Base-by-base conservation (phyloP, 306 rosid genomes). In the Corylus avellana region DNA sequence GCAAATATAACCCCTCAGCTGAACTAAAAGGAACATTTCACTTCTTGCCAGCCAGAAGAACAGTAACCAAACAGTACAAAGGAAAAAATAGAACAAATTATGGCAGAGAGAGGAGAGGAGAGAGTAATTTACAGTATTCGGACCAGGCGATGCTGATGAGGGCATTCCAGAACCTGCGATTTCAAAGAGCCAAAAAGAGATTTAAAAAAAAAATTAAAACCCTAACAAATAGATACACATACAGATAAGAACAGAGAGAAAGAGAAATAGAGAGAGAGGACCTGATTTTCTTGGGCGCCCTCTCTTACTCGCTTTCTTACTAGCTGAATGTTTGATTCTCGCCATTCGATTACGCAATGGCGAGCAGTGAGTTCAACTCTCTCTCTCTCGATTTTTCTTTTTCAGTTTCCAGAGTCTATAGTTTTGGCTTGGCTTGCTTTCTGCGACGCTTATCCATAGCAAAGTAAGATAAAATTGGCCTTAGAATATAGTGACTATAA, bases 281-380 rank as follows among this genome's bases (percentile, higher is more conserved):
- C 90, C 63, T 35, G 77, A 7, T 27, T 71, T 71, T 7, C 63
- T 73, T 16, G 58, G 42, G 51, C 22, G 61, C 5, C 22, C 8
- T 61, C 32, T 87, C 25, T 75, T 74, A 5, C 11, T 8, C 5
- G 22, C 8, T 61, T 42, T 87, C 25, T 75, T 74, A 5, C 11
- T 8, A 39, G 90, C 88, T 1, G 59, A 39, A 46, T 80, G 88
- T 77, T 88, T 92, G 10, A 78, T 72, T 75, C 94, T 87, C 55
- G 89, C 92, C 97, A 92, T 92, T 37, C 61, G 77, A 79, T 42
- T 57, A 37, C 55, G 63, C 59, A 55, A 67, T 6, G 18, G 50
- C 68, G 17, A 20, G 70, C 47, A 22, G 70, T 14, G 70, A 35
- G 11, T n/a, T 42, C 51, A 27, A 29, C 44, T 29, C 8, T 3